A percentile compares a stretch with the other conserved stretches of the same genome.
Conservation (phyloP, 805 yeast genomes). For the Kodamaea neixiangensis region DNA sequence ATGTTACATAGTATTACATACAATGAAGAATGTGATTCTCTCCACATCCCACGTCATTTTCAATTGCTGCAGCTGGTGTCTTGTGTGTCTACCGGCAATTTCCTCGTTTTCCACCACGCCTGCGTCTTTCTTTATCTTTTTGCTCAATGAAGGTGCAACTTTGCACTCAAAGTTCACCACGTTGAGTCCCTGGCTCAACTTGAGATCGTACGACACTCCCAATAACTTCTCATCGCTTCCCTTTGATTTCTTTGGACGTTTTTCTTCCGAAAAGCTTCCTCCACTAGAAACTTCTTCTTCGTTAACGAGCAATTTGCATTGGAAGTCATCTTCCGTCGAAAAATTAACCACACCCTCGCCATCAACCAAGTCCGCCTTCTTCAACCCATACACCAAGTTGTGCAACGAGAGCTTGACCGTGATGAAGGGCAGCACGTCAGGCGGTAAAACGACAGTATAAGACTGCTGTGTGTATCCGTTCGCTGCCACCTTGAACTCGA, state of each 20-base stretch:
- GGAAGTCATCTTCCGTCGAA: constrained; percentile 39
- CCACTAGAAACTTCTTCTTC: constrained; percentile 39
- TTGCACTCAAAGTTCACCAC: constrained; percentile 42
- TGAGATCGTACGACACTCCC: constrained; percentile 38
- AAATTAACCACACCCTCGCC: constrained; percentile 26
- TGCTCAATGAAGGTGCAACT: constrained; percentile 41
- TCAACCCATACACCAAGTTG: constrained; percentile 30
- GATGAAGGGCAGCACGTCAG: constrained; percentile 35
- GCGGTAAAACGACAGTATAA: constrained; percentile 39
- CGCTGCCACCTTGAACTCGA: constrained; percentile 40
- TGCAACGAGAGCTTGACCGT: constrained; percentile 39
- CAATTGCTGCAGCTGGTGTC: constrained; percentile 47
- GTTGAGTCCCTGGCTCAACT: constrained; percentile 42
- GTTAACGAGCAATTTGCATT: constrained; percentile 39
- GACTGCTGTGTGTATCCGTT: constrained; percentile 43
- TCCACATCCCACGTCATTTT: constrained; percentile 50
- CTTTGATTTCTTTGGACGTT: constrained; percentile 10
- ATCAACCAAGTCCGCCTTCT: constrained; percentile 31
- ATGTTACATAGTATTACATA: constrained; percentile 23
- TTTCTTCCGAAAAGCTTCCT: constrained; percentile 34
- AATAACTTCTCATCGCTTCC: constrained; percentile 19
- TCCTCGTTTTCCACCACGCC: constrained; percentile 26
- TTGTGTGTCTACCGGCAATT: constrained; percentile 43
- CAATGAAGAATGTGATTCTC: constrained; percentile 35
- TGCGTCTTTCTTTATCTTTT: constrained; percentile 32